Base-by-base conservation (phyloP, 2,329 filamentous ascomycete genomes). In the Cercospora beticola region DNA sequence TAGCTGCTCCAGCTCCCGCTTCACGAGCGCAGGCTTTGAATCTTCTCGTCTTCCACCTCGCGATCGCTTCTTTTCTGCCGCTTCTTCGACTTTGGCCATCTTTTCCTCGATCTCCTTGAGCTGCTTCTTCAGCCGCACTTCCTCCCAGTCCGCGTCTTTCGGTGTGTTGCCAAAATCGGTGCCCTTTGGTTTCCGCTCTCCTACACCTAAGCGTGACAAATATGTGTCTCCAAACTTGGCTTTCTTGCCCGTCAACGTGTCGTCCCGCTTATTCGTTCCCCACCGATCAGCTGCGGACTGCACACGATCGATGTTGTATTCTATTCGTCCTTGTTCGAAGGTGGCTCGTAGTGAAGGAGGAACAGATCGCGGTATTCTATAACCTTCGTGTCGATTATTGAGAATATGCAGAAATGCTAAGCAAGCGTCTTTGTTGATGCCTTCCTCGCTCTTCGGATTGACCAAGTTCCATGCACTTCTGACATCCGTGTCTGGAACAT, bases 161-260 rank as follows among this genome's bases (percentile, higher is more conserved):
- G 93, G 92, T 71, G 92, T 91, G 43, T 87, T 86, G 68, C 89
- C 91, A 79, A 98, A 98, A 82, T 99, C 94, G 1, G 95, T 99
- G 28, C 95, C 95, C 49, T 90, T 85, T 8, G 91, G 88, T 77
- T 92, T 90, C 76, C 94, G 91, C 63, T 89, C 88, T 21, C 88
- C 88, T 5, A 89, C 85, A 7, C 95, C 95, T 46, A 99, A 86
- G 12, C 95, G 90, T 70, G 92, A 96, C 67, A 99, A 87, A 81
- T 98, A 99, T 72, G 97, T 92, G 80, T 99, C 95, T 73, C 95
- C 95, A 78, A 99, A 99, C 82, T 97, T 97, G 75, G 93, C 91
- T 83, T 99, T 99, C 77, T 92, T 91, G 67, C 94, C 94, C 0
- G 93, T 95, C 40, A 87, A 83, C 0, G 94, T 97, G 72, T 87